Conservation (phyloP, 768 basidiomycete genomes). For the Rhodotorula taiwanensis region DNA sequence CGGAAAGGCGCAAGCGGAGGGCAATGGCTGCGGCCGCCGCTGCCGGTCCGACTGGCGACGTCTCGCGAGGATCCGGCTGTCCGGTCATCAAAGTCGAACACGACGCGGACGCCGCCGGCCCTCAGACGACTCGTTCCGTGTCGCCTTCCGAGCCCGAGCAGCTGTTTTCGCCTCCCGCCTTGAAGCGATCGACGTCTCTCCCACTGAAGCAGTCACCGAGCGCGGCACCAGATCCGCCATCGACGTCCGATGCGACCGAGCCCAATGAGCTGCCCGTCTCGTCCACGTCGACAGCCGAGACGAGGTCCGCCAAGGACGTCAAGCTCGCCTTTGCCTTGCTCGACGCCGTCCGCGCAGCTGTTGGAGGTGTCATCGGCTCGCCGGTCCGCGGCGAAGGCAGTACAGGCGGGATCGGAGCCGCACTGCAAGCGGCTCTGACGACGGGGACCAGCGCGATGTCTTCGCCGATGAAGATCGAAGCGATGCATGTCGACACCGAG, state of each 20-base stretch:
- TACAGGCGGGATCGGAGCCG: background rate
- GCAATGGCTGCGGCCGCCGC: conserved; percentile 3
- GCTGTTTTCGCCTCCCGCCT: background rate
- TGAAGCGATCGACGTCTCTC: background rate
- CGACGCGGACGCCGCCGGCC: no score
- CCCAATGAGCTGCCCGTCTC: no score
- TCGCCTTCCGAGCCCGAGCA: background rate
- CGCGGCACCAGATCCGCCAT: no score
- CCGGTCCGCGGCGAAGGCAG: no score
- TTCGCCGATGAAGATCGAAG: background rate
- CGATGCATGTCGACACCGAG: background rate
- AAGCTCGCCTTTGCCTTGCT: conserved; percentile 17
- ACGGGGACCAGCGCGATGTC: background rate
- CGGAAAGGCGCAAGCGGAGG: conserved; percentile 17
- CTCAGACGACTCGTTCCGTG: background rate
- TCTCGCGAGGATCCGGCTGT: no score
- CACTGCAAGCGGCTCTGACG: background rate
- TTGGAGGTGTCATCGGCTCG: background rate
- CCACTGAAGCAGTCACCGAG: background rate
- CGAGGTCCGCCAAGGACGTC: background rate
- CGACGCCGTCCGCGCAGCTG: conserved; percentile 14
- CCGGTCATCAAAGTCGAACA: background rate
- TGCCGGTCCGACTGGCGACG: background rate
- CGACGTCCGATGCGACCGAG: no score
- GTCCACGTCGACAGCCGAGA: background rate